Evolutionary conservation across 1,284 basidiomycete species (phyloP), one percentile per base, ranked within the genome.

Genomic region (Ustilago trichophora): DNA sequence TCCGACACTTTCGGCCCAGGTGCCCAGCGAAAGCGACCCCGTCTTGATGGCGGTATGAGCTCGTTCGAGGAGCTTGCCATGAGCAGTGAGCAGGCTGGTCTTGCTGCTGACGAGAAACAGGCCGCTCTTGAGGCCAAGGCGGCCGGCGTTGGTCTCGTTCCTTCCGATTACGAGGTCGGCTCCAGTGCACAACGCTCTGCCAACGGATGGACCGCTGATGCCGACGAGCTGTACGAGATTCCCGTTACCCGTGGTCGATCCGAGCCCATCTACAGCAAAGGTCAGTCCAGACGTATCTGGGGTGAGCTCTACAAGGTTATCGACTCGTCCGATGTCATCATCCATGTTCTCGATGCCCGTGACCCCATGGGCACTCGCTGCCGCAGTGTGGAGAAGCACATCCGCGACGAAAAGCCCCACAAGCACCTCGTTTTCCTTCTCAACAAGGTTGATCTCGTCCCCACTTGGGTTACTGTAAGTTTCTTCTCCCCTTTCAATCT

Each of bases 281-380:
- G 79, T 38, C 79, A 81, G 44, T 78, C 76, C 12, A 58, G 79
- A 32, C 68, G 96, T 51, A 98, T 99, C 70, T 98, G 97, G 84
- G 94, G 92, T 64, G 95, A 99, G 82, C 85, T 98, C 21, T 98
- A 98, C 87, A 99, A 99, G 83, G 96, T 99, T 71, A 94, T 99
- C 77, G 96, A 99, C 83, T 97, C 93, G 3, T 96, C 92, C 9
- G 95, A 99, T 80, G 93, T 98, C 40, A 88, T 99, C 65, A 87
- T 98, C 34, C 96, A 98, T 82, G 88, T 99, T 41, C 85, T 99
- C 66, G 96, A 99, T 83, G 95, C 94, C 25, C 88, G 95, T 49
- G 95, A 98, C 83, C 95, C 95, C 1, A 82, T 97, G 45, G 96
- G 96, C 13, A 98, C 96, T n/a, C 87, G 96, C 75, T 98, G 96